These are phyloP conservation scores for Raphanus hybrid DNA, from an alignment of 441 rosid genomes.

Conservation along the genomic window DNA sequence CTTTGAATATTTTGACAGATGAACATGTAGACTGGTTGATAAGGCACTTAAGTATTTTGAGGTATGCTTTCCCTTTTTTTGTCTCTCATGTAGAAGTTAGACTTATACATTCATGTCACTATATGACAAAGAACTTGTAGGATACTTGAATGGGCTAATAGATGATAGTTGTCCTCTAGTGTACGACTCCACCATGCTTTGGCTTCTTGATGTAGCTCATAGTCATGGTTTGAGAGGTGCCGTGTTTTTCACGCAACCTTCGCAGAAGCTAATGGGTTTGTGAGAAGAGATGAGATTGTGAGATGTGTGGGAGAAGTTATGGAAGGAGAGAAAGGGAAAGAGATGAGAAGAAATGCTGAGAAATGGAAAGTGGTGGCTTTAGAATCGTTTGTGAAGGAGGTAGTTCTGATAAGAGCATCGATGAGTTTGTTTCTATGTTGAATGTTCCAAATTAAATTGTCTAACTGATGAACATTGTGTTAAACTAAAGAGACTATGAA, in stretches of 20 bases:
- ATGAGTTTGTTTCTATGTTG: neutral
- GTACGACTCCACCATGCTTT: constrained; percentile 44
- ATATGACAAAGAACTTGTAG: too few relatives aligned
- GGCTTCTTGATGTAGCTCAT: constrained; percentile 50
- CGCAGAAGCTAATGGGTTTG: constrained; percentile 50
- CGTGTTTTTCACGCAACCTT: constrained; percentile 49
- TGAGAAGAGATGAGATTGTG: constrained; percentile 53
- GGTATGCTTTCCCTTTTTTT: too few relatives aligned
- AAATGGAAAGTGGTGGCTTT: constrained; percentile 51
- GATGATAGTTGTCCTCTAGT: too few relatives aligned
- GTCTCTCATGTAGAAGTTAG: too few relatives aligned
- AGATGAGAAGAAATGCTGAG: constrained; percentile 37
- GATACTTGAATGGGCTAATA: too few relatives aligned
- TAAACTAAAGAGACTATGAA: neutral
- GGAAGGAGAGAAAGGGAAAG: constrained; percentile 45
- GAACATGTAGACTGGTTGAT: too few relatives aligned
- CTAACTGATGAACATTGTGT: too few relatives aligned
- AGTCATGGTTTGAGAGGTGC: constrained; percentile 37
- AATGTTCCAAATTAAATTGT: too few relatives aligned
- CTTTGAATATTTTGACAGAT: too few relatives aligned
- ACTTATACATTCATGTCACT: too few relatives aligned
- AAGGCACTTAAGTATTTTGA: too few relatives aligned
- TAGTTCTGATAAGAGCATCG: constrained; percentile 7
- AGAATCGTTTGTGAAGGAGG: constrained; percentile 54
- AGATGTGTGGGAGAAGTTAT: constrained; percentile 51